Evolutionary conservation across 768 basidiomycete genomes (phyloP), one percentile per base, ranked within the genome.

Genomic region (Pisolithus sp.): DNA sequence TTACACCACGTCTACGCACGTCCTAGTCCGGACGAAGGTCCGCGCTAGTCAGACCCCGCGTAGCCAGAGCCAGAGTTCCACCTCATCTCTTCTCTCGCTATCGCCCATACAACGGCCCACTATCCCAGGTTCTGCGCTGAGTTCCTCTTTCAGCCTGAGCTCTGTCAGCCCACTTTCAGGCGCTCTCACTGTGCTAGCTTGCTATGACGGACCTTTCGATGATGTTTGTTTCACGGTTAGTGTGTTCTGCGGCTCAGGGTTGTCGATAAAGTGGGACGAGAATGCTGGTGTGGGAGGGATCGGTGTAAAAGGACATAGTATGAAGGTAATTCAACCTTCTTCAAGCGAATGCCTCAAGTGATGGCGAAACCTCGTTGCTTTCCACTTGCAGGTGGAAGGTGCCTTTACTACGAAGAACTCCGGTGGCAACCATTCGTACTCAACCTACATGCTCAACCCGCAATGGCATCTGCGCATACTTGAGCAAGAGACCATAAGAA

Each of bases 361-460:
- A n/a, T 4, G 2, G 20, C 28, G 26, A 10, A 8, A 8, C 8
- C 12, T 44, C 20, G n/a, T 23, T 28, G 7, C 13, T n/a, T 5
- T 2, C 43, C 46, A 36, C 38, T 42, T 47, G 24, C 57, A 91
- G 89, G 61, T 86, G 6, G 71, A 78, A 0, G 86, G 82, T 7
- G 60, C 71, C 0, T 75, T 95, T 55, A 84, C 83, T 0, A 76
- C 69, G 34, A 83, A 82, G 57, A 90, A 81, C 26, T 79, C 89
- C 0, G 95, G 95, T 0, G 95, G 95, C 2, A 94, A 93, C 61
- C 79, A 83, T 51, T 79, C 81, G 5, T 74, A 82, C 57, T 81
- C 89, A 1, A 85, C 86, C 0, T 96, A 87, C 67, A 87, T 95
- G 83, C 67, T 80, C 46, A 98, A 97, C 62, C 94, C 94, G 0